Percentiles rank a stretch among this genome's conserved stretches.
Evolutionary conservation across 2,329 filamentous ascomycete genomes (phyloP).

Genomic region (Colletotrichum eleusines): DNA sequence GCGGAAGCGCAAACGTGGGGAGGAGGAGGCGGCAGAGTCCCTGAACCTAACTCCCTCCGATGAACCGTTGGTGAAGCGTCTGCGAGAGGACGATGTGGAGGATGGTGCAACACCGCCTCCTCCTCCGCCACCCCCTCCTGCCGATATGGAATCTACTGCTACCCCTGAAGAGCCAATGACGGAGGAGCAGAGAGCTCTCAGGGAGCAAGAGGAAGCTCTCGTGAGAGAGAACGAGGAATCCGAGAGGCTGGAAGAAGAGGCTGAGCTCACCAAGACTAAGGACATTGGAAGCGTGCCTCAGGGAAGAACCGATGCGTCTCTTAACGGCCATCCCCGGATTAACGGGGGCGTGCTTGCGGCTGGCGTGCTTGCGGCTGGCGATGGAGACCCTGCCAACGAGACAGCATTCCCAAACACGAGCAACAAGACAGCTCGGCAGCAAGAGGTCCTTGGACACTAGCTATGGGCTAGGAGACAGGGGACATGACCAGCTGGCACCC

Average conservation of each 20-base stretch:
- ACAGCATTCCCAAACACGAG: constrained; percentile 17
- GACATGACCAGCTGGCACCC: background rate
- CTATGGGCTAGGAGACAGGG: background rate
- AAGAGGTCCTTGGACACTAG: constrained; percentile 43
- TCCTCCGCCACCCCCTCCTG: constrained; percentile 58
- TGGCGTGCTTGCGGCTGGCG: constrained; percentile 30
- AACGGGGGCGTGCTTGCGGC: constrained; percentile 30
- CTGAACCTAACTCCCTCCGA: constrained; percentile 65
- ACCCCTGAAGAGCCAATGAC: constrained; percentile 51
- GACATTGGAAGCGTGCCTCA: background rate
- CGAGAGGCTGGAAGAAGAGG: constrained; percentile 58
- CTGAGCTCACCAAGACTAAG: constrained; percentile 28
- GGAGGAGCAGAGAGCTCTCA: constrained; percentile 59
- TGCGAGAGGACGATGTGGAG: constrained; percentile 60
- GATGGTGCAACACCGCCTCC: constrained; percentile 58
- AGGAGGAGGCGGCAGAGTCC: constrained; percentile 58
- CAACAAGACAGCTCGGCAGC: constrained; percentile 27
- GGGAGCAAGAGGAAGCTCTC: constrained; percentile 64
- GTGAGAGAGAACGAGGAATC: constrained; percentile 68
- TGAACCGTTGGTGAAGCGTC: constrained; percentile 66
- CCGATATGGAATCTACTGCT: constrained; percentile 49
- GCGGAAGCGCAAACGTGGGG: constrained; percentile 75
- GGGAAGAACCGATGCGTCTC: background rate
- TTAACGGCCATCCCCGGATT: constrained; percentile 16
- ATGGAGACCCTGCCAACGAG: constrained; percentile 6